A percentile compares a stretch with the other conserved stretches of the same genome.
These are phyloP conservation scores for Protea cynaroides DNA, from an alignment of 164 flowering plant genomes.

Conservation along the genomic window DNA sequence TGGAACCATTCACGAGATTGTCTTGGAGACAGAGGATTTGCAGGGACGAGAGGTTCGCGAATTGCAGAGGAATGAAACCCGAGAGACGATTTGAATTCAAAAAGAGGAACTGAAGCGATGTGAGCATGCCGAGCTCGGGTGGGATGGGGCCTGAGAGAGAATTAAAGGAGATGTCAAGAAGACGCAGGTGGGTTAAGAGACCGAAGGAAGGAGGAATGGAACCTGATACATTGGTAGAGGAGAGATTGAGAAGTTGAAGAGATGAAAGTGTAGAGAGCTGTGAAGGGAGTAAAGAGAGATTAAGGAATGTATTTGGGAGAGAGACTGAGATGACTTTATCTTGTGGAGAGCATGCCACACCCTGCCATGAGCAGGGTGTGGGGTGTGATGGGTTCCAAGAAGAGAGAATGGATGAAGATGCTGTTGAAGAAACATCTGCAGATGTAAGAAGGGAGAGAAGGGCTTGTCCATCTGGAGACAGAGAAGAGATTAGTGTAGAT, in stretches of 20 bases:
- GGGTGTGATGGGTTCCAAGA: constrained; percentile 75
- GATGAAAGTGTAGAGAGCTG: constrained; percentile 72
- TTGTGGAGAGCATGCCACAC: constrained; percentile 82
- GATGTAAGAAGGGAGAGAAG: constrained; percentile 69
- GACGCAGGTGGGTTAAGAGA: constrained; percentile 47
- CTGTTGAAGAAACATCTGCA: constrained; percentile 26
- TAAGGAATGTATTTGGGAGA: constrained; percentile 80
- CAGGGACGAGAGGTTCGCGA: constrained; percentile 62
- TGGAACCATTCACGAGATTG: constrained; percentile 72
- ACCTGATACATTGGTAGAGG: constrained; percentile 86
- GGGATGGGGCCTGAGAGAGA: constrained; percentile 72
- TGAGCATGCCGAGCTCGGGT: constrained; percentile 49
- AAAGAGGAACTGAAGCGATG: constrained; percentile 66
- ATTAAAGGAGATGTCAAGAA: constrained; percentile 83
- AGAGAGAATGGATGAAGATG: constrained; percentile 48
- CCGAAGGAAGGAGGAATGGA: constrained; percentile 70
- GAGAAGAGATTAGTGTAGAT: constrained; percentile 21
- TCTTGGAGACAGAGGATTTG: constrained; percentile 83
- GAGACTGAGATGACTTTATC: constrained; percentile 77
- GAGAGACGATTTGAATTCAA: constrained; percentile 63
- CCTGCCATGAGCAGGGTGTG: constrained; percentile 90
- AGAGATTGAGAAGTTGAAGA: constrained; percentile 87
- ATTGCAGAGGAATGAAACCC: constrained; percentile 59
- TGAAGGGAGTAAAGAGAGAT: constrained; percentile 64
- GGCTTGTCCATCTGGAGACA: constrained; percentile 80